Evolutionary conservation across 148 eudicot species (phyloP), one percentile per base, ranked within the genome.

Genomic region (Rhododendron ovatum): DNA sequence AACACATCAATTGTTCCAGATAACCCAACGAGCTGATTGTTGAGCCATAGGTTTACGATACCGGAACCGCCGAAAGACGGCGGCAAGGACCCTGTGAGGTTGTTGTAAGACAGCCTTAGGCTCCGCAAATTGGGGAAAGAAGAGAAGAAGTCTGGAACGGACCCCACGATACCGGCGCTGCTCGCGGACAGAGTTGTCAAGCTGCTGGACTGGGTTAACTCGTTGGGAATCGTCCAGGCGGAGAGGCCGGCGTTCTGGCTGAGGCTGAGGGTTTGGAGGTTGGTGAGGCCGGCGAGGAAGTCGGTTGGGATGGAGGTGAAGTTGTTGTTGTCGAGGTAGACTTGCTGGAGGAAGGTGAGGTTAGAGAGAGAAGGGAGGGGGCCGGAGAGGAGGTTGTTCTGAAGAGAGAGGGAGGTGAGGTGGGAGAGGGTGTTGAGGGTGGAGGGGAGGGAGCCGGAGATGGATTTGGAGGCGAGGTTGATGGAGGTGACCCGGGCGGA

Each of bases 141-240:
- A 1, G 10, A 91, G 78, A 95, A 95, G 0, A 94, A 41, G 15
- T 95, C 98, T 0, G 98, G 98, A 3, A 95, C 82, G 1, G 83
- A 1, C 1, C 97, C 98, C 0, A 77, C 63, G 0, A 95, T 51
- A 43, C 88, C 89, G 0, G 90, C 87, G 20, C 30, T 89, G 35
- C 88, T 89, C 3, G 96, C 96, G 17, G 59, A 76, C 53, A 94
- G 87, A 0, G 67, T 76, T 2, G 78, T 87, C 33, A 94, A 83
- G 6, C 86, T 65, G 1, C 75, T 35, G 3, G 94, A 92, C 0
- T 93, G 89, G 0, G 74, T 43, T 4, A 95, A 65, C 73, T 90
- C 87, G 5, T 26, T 1, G 2, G 98, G 96, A 17, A 95, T 83
- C 8, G 28, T 9, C 98, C 98, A 95, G 0, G 93, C 87, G 0